Evolutionary conservation across 2,329 filamentous ascomycete genomes (phyloP), one percentile per base, ranked within the genome.

Genomic region (Xylogone sp.): DNA sequence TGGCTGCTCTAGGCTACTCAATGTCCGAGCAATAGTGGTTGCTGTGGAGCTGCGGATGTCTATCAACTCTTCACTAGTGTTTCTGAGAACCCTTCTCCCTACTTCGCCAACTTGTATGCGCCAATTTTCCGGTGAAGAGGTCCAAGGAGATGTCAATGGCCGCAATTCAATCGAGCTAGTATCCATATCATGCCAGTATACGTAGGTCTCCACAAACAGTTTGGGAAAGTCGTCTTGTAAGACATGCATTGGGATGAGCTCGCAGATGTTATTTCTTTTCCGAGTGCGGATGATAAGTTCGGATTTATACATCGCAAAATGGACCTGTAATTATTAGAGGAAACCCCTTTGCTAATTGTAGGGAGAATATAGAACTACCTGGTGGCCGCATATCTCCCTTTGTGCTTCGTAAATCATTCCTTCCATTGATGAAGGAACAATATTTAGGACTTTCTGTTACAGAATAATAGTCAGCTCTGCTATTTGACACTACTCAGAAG

Each of bases 101-200:
- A 42, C 5, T 1, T 19, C 10, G 7, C 18, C 21, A 12, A 13
- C 4, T 6, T n/a, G n/a, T n/a, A 65, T 57, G 29, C 51, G 50
- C 65, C 69, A 72, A 45, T 65, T 54, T 2, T 50, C 43, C 0
- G 44, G 3, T 3, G 58, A 58, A 9, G 62, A 54, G 7, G 12
- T 42, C 69, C 69, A 74, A 9, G 64, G 55, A 2, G 54, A 46
- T 1, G 51, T 44, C 5, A 61, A 9, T 12, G 56, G 55, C 13
- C 62, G 57, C 45, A 52, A 60, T 47, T 65, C 57, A 44, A 60
- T 51, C 18, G n/a, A 29, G 7, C 53, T 55, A 5, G 46, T 53
- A 3, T 57, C 29, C 3, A 68, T n/a, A 34, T 68, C 54, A 29
- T 71, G 59, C 71, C 71, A 74, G 48, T 73, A 70, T 0, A 59